These are phyloP conservation scores for Citrus sinensis DNA, from an alignment of 345 rosid genomes.

Conservation along the genomic window DNA sequence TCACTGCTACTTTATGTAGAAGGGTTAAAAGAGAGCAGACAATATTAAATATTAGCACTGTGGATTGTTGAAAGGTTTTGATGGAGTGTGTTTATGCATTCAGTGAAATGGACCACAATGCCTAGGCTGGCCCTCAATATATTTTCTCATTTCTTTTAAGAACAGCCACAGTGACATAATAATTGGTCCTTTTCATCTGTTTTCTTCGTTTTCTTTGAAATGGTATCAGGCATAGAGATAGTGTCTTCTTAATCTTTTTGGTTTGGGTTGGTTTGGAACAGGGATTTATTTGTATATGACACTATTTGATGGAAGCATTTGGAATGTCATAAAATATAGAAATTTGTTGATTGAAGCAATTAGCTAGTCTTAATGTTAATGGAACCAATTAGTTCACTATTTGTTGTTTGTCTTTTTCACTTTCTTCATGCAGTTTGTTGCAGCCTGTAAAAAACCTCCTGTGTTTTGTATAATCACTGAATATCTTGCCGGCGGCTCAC, in stretches of 20 bases:
- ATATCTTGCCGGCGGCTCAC: conserved; percentile 67
- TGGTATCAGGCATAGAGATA: not conserved
- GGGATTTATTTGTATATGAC: not conserved
- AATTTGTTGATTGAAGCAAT: not conserved
- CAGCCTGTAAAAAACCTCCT: conserved; percentile 69
- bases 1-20: not conserved
- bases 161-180: not conserved
- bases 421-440: conserved; percentile 52
- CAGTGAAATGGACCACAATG: not conserved
- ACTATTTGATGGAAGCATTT: not conserved
- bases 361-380: not conserved
- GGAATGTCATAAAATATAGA: not conserved
- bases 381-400: conserved; percentile 1
- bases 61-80: not conserved
- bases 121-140: not conserved
- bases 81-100: not conserved
- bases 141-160: conserved; percentile 1
- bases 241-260: not conserved
- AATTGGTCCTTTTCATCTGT: not conserved
- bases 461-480: conserved; percentile 70
- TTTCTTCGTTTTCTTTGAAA: not conserved
- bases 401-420: not conserved
- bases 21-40: not conserved
- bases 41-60: not conserved
- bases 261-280: not conserved